phyloP scores from a whole-genome alignment of 306 rosid genomes.

The Mucuna pruriens region DNA sequence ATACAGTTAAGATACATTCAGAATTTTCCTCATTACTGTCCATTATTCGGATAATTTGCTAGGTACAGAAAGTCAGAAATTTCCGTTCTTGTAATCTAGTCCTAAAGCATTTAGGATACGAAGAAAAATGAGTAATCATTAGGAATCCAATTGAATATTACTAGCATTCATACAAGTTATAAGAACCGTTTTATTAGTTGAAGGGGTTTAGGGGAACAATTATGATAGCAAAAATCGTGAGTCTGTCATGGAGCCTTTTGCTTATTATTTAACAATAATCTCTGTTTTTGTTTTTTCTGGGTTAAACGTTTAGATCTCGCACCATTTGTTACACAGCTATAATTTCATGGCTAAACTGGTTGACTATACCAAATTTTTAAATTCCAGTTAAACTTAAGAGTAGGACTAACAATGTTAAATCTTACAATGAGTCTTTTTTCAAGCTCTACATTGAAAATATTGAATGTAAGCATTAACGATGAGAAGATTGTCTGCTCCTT shows the following conservation, averaged over 20 bases:
- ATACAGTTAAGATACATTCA: too few relatives aligned
- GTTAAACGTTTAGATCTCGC: neutral
- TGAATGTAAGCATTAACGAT: neutral
- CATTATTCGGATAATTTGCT: constrained; percentile 16
- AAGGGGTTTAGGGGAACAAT: constrained; percentile 18
- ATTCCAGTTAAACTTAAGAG: neutral
- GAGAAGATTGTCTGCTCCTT: constrained; percentile 2
- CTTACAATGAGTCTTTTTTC: neutral
- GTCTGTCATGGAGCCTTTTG: constrained; percentile 18
- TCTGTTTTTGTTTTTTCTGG: neutral
- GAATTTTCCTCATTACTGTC: too few relatives aligned
- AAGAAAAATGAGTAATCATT: neutral
- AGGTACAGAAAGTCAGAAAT: constrained; percentile 11
- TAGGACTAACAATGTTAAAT: neutral
- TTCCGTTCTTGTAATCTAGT: constrained; percentile 35
- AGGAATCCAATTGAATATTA: constrained; percentile 7
- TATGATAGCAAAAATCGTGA: constrained; percentile 11
- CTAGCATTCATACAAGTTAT: constrained; percentile 9
- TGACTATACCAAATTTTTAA: neutral
- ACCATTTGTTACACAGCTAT: neutral
- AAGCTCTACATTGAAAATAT: neutral
- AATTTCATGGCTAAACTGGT: neutral
- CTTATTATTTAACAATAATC: constrained; percentile 6
- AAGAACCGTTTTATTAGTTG: constrained; percentile 27
- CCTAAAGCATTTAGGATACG: constrained; percentile 2